phyloP scores from a whole-genome alignment of 1,284 basidiomycete species.

The Inonotus obliquus region DNA sequence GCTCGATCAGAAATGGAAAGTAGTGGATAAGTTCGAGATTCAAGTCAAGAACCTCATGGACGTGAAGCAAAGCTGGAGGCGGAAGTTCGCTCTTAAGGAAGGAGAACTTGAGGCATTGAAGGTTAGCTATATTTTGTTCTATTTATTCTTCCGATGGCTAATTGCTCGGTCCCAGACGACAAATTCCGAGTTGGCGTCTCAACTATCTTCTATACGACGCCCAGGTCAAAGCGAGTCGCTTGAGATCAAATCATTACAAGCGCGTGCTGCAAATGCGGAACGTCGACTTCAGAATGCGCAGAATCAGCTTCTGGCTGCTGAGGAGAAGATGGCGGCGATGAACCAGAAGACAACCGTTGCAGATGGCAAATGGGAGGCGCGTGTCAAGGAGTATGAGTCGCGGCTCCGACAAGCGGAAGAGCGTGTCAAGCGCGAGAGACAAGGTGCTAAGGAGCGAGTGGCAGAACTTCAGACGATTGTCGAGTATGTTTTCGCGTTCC shows the following conservation, averaged over 20 bases:
- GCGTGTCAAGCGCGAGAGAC: conserved; percentile 90
- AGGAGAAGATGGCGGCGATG: conserved; percentile 75
- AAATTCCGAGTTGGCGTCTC: conserved; percentile 72
- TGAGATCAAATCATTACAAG: conserved; percentile 66
- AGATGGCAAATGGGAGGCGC: conserved; percentile 87
- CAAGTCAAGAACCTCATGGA: conserved; percentile 84
- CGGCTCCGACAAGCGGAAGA: conserved; percentile 85
- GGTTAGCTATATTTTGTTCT: conserved; percentile 29
- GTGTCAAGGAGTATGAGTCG: conserved; percentile 88
- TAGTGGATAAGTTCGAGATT: conserved; percentile 90
- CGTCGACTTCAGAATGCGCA: conserved; percentile 75
- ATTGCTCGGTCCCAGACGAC: conserved; percentile 45
- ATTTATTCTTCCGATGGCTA: not conserved
- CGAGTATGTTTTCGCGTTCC: conserved; percentile 44
- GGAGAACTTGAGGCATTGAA: conserved; percentile 85
- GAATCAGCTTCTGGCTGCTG: conserved; percentile 77
- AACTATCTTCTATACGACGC: conserved; percentile 64
- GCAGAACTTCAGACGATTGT: conserved; percentile 64
- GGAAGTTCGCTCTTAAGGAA: conserved; percentile 78
- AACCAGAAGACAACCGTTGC: conserved; percentile 66
- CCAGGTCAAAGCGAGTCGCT: conserved; percentile 63
- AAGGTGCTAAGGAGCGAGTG: conserved; percentile 87
- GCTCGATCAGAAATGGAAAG: conserved; percentile 84
- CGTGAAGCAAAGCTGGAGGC: conserved; percentile 82
- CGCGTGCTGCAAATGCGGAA: conserved; percentile 78